phyloP scores from a whole-genome alignment of 306 rosid genomes.

The Cucumis melo region DNA sequence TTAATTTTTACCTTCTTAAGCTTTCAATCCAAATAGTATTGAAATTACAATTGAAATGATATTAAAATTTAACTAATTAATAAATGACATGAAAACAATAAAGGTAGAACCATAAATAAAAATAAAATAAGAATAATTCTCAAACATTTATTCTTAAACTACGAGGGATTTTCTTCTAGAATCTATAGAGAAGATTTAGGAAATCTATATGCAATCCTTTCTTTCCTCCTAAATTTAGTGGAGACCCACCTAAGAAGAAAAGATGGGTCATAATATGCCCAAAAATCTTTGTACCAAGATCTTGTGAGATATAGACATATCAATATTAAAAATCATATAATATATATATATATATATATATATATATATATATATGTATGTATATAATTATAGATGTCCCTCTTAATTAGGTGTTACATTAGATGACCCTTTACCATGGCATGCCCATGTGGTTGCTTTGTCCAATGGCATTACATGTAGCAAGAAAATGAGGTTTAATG shows the following conservation, averaged over 20 bases:
- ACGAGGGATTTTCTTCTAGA: not conserved
- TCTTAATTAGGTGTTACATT: not conserved
- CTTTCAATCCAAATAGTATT: no score
- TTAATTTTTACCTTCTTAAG: no score
- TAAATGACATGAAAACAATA: no score
- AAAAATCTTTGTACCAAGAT: constrained; percentile 5
- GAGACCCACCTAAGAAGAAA: not conserved
- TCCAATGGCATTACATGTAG: not conserved
- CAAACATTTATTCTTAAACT: not conserved
- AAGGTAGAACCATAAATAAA: no score
- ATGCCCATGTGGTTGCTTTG: not conserved
- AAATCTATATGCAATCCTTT: not conserved
- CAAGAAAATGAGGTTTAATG: not conserved
- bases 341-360: no score
- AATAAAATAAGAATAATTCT: no score
- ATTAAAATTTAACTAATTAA: no score
- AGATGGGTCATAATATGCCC: not conserved
- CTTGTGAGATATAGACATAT: not conserved
- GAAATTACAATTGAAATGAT: no score
- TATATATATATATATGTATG: no score
- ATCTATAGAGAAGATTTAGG: not conserved
- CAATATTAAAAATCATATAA: not conserved
- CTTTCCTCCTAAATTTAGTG: not conserved
- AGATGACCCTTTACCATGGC: not conserved
- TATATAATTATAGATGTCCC: not conserved